These are phyloP conservation scores for Pharus latifolius DNA, from an alignment of 176 grass and related monocot species.

Conservation along the genomic window DNA sequence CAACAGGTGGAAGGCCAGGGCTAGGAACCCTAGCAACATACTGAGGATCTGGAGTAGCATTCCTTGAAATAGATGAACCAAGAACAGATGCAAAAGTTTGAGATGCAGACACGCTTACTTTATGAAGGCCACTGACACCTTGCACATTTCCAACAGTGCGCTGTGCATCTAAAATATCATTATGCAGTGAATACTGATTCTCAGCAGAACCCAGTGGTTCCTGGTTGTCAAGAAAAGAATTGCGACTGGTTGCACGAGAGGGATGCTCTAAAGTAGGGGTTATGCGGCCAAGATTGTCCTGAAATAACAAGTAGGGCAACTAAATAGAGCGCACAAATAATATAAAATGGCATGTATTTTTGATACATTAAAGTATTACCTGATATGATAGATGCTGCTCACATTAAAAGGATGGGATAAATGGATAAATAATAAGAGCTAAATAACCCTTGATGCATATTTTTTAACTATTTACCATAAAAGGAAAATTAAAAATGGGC, in stretches of 20 bases:
- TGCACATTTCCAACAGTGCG: conserved; percentile 9
- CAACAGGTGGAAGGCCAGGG: conserved; percentile 66
- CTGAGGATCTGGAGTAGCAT: conserved; percentile 61
- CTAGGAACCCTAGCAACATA: conserved; percentile 63
- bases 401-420: conserved; percentile 2
- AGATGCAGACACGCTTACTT: conserved; percentile 34
- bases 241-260: conserved; percentile 55
- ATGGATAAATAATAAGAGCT: not conserved
- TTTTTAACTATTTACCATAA: not conserved
- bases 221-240: conserved; percentile 57
- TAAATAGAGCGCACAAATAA: not conserved
- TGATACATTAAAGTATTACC: not conserved
- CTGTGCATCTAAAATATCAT: conserved; percentile 39
- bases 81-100: conserved; percentile 62
- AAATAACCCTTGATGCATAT: no score
- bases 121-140: conserved; percentile 23
- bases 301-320: conserved; percentile 24
- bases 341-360: not conserved
- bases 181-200: conserved; percentile 32
- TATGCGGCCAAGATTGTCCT: conserved; percentile 55
- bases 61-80: conserved; percentile 61
- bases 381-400: not conserved
- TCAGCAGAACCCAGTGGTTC: conserved; percentile 44
- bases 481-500: not conserved
- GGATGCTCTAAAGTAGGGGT: conserved; percentile 53